Evolutionary conservation across 768 basidiomycete species (phyloP).

Genomic region (Gloeopeniophorella convolvens): DNA sequence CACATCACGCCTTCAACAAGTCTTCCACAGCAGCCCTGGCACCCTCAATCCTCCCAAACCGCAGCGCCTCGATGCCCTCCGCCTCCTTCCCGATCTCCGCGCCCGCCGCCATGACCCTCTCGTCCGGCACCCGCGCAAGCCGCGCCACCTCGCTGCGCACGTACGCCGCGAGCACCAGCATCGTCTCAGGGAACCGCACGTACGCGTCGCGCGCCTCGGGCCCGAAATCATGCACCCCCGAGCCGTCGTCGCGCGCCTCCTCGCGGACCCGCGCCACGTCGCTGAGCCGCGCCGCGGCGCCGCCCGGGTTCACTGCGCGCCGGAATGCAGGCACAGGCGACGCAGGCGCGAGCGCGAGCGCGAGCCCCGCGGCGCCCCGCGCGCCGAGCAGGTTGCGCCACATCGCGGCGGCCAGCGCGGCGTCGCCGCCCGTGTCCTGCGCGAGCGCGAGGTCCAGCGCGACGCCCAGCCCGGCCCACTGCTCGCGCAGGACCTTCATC

Average conservation of each 20-base stretch:
- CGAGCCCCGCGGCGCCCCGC: constrained; percentile 70
- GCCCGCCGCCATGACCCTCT: constrained; percentile 6
- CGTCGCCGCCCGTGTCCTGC: constrained; percentile 56
- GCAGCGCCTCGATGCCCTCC: constrained; percentile 10
- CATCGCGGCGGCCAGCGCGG: constrained; percentile 77
- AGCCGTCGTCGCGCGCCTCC: constrained; percentile 56
- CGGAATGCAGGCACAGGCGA: constrained; percentile 36
- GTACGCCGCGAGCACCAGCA: constrained; percentile 54
- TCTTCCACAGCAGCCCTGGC: constrained; percentile 1
- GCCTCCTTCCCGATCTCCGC: constrained; percentile 12
- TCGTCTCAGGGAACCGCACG: constrained; percentile 65
- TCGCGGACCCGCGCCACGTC: constrained; percentile 42
- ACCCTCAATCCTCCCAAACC: constrained; percentile 10
- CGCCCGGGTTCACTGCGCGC: constrained; percentile 64
- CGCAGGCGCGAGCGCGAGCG: constrained; percentile 22
- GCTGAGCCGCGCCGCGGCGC: constrained; percentile 56
- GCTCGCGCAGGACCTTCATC: constrained; percentile 89
- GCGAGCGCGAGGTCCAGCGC: constrained; percentile 75
- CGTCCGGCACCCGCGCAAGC: constrained; percentile 13
- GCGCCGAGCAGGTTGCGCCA: constrained; percentile 92
- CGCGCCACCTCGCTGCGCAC: constrained; percentile 15
- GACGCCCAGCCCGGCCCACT: constrained; percentile 79
- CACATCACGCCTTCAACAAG: neutral
- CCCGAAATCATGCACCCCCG: constrained; percentile 66
- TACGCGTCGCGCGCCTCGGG: constrained; percentile 58